These are phyloP conservation scores for Skeletonema costatum DNA, from an alignment of 108 stramenopile genomes.

Conservation along the genomic window DNA sequence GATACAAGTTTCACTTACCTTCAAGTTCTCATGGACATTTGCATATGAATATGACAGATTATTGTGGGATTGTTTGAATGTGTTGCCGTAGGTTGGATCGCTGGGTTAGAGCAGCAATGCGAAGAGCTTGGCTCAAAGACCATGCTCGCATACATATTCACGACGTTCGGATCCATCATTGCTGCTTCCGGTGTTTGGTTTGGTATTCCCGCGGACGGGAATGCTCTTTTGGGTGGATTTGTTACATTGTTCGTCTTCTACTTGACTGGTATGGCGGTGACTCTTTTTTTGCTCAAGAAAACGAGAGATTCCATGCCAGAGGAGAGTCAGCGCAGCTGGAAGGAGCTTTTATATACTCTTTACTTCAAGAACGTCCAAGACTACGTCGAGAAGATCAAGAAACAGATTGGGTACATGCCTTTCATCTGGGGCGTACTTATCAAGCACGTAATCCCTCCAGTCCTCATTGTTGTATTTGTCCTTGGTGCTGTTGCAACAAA, in stretches of 20 bases:
- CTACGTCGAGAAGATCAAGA: constrained; percentile 30
- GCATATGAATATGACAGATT: background rate
- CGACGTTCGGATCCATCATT: constrained; percentile 48
- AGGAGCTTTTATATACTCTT: constrained; percentile 32
- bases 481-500: constrained; percentile 20
- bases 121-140: constrained; percentile 29
- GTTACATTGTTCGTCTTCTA: constrained; percentile 34
- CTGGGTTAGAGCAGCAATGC: constrained; percentile 28
- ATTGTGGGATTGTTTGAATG: constrained; percentile 56
- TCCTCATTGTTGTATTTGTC: constrained; percentile 53
- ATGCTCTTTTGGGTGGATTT: constrained; percentile 27
- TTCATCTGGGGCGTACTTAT: constrained; percentile 48
- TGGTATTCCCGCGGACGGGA: constrained; percentile 16
- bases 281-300: constrained; percentile 25
- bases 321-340: constrained; percentile 24
- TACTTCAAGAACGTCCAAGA: constrained; percentile 40
- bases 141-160: constrained; percentile 33
- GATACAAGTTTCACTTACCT: background rate
- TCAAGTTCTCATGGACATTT: background rate
- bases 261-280: constrained; percentile 26
- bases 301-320: constrained; percentile 14
- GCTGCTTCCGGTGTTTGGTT: constrained; percentile 48
- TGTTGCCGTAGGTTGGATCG: constrained; percentile 57
- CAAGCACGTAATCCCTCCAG: constrained; percentile 51
- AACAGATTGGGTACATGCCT: constrained; percentile 43